Percentiles rank a stretch among this genome's conserved stretches.
phyloP scores from a whole-genome alignment of 345 rosid species.

The Aquilaria sinensis region DNA sequence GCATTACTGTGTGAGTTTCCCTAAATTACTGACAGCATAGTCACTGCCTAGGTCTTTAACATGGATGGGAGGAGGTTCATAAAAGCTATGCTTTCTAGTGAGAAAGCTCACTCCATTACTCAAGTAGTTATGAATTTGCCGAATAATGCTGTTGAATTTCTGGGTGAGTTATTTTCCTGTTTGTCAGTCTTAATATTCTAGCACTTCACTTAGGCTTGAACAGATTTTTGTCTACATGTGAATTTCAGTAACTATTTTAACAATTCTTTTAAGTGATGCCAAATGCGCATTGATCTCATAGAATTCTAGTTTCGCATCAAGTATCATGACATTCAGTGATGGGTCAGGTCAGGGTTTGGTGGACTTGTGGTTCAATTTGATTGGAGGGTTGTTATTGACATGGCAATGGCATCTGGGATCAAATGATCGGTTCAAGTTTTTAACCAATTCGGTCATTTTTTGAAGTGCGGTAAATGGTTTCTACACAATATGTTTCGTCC shows the following conservation, averaged over 20 bases:
- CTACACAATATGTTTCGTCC: too few relatives aligned
- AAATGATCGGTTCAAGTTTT: too few relatives aligned
- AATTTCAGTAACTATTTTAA: not conserved
- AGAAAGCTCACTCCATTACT: conserved; percentile 57
- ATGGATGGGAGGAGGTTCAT: conserved; percentile 94
- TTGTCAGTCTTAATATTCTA: not conserved
- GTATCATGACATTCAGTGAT: not conserved
- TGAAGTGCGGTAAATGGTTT: too few relatives aligned
- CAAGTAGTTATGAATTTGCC: conserved; percentile 91
- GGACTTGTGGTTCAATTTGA: too few relatives aligned
- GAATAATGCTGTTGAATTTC: conserved; percentile 69
- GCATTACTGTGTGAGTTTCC: too few relatives aligned
- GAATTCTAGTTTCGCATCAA: not conserved
- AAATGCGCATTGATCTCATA: not conserved
- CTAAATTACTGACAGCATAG: too few relatives aligned
- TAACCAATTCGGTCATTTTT: too few relatives aligned
- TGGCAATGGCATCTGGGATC: too few relatives aligned
- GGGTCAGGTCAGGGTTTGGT: too few relatives aligned
- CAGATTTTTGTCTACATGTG: not conserved
- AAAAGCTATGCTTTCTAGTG: conserved; percentile 60
- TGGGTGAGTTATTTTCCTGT: conserved; percentile 36
- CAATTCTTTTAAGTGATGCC: not conserved
- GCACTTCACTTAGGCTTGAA: not conserved
- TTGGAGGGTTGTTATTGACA: too few relatives aligned
- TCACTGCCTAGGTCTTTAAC: conserved; percentile 51